Percentiles rank a stretch among this genome's conserved stretches.
Evolutionary conservation across 345 rosid genomes (phyloP).

Genomic region (Linum trigynum): DNA sequence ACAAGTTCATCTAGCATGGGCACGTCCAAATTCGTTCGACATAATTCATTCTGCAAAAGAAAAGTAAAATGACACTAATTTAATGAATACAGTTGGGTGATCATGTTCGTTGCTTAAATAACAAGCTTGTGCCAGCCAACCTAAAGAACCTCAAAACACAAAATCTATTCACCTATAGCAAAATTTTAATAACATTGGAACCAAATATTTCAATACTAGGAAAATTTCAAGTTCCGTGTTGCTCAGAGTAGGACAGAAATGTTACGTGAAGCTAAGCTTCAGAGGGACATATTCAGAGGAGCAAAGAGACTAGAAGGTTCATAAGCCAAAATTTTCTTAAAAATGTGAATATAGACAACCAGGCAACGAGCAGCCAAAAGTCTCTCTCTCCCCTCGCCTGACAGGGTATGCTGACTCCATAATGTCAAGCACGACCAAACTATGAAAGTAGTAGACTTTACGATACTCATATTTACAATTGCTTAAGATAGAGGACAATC

Average conservation of each 20-base stretch:
- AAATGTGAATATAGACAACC: not conserved
- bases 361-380: not conserved
- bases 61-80: not conserved
- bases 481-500: too few species aligned
- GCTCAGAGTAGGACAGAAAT: too few species aligned
- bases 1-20: conserved; percentile 77
- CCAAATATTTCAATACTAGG: too few species aligned
- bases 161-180: too few species aligned
- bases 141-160: not conserved
- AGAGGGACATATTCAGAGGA: not conserved
- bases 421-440: not conserved
- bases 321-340: too few species aligned
- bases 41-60: conserved; percentile 78
- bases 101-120: not conserved
- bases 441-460: too few species aligned
- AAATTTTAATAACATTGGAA: too few species aligned
- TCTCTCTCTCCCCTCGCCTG: not conserved
- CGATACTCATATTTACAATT: too few species aligned
- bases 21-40: conserved; percentile 73
- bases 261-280: too few species aligned
- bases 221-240: too few species aligned
- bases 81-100: conserved; percentile 2
- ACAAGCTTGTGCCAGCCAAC: not conserved
- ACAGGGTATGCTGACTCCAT: not conserved
- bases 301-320: not conserved